Evolutionary conservation across 345 rosid species (phyloP).

Genomic region (Crucihimalaya himalaica): DNA sequence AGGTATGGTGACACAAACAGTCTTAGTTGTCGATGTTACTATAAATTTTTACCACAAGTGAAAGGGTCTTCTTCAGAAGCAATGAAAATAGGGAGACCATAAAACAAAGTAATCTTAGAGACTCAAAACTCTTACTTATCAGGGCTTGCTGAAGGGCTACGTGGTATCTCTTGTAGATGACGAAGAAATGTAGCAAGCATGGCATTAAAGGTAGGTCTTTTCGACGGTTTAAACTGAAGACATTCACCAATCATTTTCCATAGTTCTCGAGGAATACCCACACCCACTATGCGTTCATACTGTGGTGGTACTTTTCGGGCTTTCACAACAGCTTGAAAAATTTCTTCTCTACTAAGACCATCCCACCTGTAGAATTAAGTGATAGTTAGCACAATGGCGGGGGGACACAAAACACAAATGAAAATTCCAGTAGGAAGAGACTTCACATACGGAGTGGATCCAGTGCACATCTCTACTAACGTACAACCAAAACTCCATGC

Average conservation of each 20-base stretch:
- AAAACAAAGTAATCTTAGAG: constrained; percentile 16
- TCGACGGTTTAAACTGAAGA: constrained; percentile 87
- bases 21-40: background rate
- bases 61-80: constrained; percentile 7
- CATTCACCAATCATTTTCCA: constrained; percentile 99
- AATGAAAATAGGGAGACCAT: background rate
- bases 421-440: constrained; percentile 16
- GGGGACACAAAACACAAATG: constrained; percentile 17
- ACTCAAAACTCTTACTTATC: constrained; percentile 63
- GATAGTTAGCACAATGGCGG: constrained; percentile 14
- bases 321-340: constrained; percentile 87
- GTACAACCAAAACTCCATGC: constrained; percentile 99
- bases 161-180: constrained; percentile 92
- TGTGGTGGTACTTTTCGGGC: constrained; percentile 87
- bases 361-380: constrained; percentile 70
- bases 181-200: constrained; percentile 90
- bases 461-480: constrained; percentile 99
- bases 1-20: constrained; percentile 12
- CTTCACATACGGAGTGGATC: constrained; percentile 87
- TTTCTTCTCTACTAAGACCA: constrained; percentile 88
- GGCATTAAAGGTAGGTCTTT: constrained; percentile 85
- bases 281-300: constrained; percentile 96
- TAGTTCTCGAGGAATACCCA: constrained; percentile 90
- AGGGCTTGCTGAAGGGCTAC: constrained; percentile 88
- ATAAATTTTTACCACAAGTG: background rate